Evolutionary conservation across 768 basidiomycete genomes (phyloP).

Genomic region (Cystofilobasidium bisporidii): DNA sequence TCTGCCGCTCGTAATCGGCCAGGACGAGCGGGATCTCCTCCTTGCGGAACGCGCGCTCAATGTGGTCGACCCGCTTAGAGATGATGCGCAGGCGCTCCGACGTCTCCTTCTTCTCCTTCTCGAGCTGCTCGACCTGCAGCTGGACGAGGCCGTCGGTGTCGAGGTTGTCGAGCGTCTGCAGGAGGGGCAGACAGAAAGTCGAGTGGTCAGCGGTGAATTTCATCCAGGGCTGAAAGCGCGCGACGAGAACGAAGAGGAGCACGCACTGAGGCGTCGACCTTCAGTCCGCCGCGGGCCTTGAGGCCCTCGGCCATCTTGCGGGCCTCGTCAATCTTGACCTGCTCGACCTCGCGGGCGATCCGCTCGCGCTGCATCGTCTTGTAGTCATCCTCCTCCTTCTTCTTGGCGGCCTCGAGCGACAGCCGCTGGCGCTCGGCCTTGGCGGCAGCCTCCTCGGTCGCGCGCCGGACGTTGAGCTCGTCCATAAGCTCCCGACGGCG

Average conservation of each 20-base stretch:
- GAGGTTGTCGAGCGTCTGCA: slow-evolving; percentile 66
- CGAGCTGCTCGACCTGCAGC: slow-evolving; percentile 86
- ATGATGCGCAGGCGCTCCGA: slow-evolving; percentile 70
- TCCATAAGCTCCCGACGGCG: slow-evolving; percentile 74
- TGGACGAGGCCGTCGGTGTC: slow-evolving; percentile 78
- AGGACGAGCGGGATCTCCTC: slow-evolving; percentile 78
- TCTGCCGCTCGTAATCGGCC: slow-evolving; percentile 78
- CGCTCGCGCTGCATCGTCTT: slow-evolving; percentile 49
- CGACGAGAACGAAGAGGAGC: neutral
- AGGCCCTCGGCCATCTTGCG: slow-evolving; percentile 77
- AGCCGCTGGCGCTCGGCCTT: slow-evolving; percentile 58
- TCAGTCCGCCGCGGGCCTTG: slow-evolving; percentile 62
- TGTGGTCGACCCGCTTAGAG: slow-evolving; percentile 83
- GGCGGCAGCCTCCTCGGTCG: slow-evolving; percentile 74
- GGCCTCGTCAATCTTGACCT: slow-evolving; percentile 67
- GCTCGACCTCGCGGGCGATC: slow-evolving; percentile 52
- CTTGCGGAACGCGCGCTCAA: slow-evolving; percentile 88
- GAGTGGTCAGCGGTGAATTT: neutral
- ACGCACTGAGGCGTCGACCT: slow-evolving; percentile 61
- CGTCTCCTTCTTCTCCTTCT: slow-evolving; percentile 89
- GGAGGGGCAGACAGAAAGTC: slow-evolving; percentile 10
- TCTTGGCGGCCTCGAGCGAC: slow-evolving; percentile 55
- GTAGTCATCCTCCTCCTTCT: slow-evolving; percentile 56
- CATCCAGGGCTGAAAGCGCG: no score
- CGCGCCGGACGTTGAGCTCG: slow-evolving; percentile 72